These are phyloP conservation scores for Noccaea bulbosa DNA, from an alignment of 345 rosid species.

Conservation along the genomic window DNA sequence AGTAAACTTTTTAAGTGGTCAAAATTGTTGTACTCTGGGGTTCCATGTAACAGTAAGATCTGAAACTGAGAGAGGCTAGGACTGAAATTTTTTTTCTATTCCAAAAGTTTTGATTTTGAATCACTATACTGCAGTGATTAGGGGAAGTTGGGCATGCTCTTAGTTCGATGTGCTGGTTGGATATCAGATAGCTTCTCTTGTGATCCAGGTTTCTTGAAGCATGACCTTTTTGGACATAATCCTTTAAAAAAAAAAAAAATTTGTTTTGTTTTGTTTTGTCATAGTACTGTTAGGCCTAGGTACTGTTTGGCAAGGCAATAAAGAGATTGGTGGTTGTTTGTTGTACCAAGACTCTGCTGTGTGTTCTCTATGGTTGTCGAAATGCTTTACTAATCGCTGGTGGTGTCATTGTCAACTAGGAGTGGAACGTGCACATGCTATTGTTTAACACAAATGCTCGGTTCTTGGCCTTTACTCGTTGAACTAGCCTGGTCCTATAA, in stretches of 20 bases:
- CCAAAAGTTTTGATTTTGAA: background rate
- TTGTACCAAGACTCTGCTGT: conserved; percentile 34
- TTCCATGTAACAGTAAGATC: conserved; percentile 1
- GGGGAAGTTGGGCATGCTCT: conserved; percentile 16
- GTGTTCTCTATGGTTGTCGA: conserved; percentile 23
- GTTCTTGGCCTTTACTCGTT: conserved; percentile 26
- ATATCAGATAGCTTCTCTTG: conserved; percentile 21
- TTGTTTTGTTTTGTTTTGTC: conserved; percentile 7
- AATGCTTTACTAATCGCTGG: conserved; percentile 4
- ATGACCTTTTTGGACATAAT: background rate
- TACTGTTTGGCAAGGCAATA: conserved; percentile 35
- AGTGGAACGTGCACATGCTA: conserved; percentile 38
- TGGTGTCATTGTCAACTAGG: conserved; percentile 30
- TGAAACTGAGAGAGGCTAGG: conserved; percentile 8
- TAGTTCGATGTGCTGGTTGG: conserved; percentile 12
- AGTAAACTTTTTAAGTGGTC: conserved; percentile 6
- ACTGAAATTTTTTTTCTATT: background rate
- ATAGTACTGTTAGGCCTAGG: conserved; percentile 29
- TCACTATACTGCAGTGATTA: background rate
- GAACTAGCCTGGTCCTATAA: conserved; percentile 29
- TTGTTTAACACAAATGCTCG: conserved; percentile 29
- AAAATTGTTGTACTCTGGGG: background rate
- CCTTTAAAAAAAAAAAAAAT: background rate
- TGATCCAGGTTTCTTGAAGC: conserved; percentile 14
- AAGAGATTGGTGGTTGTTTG: conserved; percentile 36